phyloP scores from a whole-genome alignment of 768 basidiomycete genomes.

The Phlegmacium glaucopus region DNA sequence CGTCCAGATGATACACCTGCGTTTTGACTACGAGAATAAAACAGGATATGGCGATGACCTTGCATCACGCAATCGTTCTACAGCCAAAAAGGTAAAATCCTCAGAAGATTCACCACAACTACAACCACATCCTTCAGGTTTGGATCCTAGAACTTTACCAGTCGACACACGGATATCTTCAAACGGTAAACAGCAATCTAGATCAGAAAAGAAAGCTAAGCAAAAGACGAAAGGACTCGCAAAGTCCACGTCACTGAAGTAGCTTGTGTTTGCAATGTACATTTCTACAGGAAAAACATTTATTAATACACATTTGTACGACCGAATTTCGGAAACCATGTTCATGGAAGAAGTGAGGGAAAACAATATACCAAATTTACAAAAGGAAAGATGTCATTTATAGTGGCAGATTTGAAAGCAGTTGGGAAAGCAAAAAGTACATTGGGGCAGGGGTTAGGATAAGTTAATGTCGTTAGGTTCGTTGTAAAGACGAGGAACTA shows the following conservation, averaged over 20 bases:
- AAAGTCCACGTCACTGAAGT: background rate
- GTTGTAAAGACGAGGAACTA: too few species aligned
- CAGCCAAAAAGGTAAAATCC: slow-evolving; percentile 11
- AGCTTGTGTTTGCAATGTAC: background rate
- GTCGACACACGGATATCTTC: background rate
- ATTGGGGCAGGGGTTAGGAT: too few species aligned
- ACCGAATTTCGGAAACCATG: background rate
- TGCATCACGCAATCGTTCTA: background rate
- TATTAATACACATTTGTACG: background rate
- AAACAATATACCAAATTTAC: too few species aligned
- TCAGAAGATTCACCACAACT: slow-evolving; percentile 5
- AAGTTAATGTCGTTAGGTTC: too few species aligned
- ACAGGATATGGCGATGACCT: slow-evolving; percentile 35
- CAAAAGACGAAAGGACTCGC: slow-evolving; percentile 29
- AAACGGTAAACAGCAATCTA: slow-evolving; percentile 1
- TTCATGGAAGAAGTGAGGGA: too few species aligned
- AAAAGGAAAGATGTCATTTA: too few species aligned
- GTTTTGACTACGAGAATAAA: background rate
- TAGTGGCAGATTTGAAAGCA: too few species aligned
- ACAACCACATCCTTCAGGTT: background rate
- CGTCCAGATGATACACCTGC: background rate
- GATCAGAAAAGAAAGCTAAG: slow-evolving; percentile 22
- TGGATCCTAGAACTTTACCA: background rate
- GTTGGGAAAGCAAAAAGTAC: too few species aligned
- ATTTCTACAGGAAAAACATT: background rate